Base-by-base conservation (phyloP, 257 asterid species). In the Scutellaria baicalensis region DNA sequence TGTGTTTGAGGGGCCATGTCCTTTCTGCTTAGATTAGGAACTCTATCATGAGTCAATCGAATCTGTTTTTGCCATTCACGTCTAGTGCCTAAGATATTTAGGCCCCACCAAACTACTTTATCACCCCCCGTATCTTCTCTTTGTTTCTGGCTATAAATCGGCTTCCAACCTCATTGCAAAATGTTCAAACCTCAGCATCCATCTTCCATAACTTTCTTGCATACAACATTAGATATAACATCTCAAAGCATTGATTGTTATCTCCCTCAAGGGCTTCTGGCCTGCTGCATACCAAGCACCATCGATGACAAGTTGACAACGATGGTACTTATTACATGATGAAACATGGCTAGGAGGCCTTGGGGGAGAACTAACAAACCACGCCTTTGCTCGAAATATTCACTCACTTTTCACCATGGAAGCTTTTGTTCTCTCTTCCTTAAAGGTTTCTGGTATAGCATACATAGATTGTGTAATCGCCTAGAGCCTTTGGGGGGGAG, bases 221-320 rank as follows among this genome's bases (percentile, higher is more conserved):
- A 51, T 63, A 21, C 9, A 49, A 38, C 72, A 55, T 35, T 6
- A 27, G 9, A 59, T 35, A 3, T 27, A 63, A 42, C 60, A 58
- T 64, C 59, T 62, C 85, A 78, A 80, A 79, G 80, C 84, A 17
- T 68, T 39, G 83, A 62, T 76, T 85, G 86, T 74, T 83, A 72
- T 88, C 95, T 84, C 87, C 92, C 92, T 82, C 90, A 79, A 85
- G 82, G 90, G 86, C 95, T 88, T 82, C 94, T 78, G 56, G 62
- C 78, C 63, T 60, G 62, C 68, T 70, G 36, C 70, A 45, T 60
- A 40, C 11, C 12, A 7, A 10, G 27, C 3, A 35, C 39, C 31
- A 50, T 21, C 12, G 38, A 17, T 18, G 16, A n/a, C 7, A 7
- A 51, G n/a, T n/a, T n/a, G n/a, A n/a, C n/a, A n/a, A n/a, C 40